Evolutionary conservation across 139 green algal genomes (phyloP), one percentile per base, ranked within the genome.

Genomic region (Monoraphidium neglectum): DNA sequence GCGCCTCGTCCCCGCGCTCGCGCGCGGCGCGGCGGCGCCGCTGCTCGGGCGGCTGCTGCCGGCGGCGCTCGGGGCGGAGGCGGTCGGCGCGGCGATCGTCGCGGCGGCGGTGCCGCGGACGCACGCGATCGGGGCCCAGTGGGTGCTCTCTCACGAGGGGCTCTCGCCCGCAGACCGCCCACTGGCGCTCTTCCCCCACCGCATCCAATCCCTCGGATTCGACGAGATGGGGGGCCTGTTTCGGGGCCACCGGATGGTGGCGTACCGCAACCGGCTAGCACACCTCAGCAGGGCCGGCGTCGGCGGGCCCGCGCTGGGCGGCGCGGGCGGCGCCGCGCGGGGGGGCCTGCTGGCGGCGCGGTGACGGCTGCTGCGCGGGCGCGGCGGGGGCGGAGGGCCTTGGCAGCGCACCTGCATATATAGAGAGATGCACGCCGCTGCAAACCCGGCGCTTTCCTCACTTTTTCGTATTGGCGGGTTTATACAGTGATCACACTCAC

Each of bases 211-310:
- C 18, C 63, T 79, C 33, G 47, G 36, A n/a, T 26, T 79, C 26
- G 24, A 65, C n/a, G 12, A 72, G 47, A 35, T 79, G 24, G 73
- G 73, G 15, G 73, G 73, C 35, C 28, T 79, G 54, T 71, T 71
- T n/a, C 73, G 62, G n/a, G 73, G 73, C 2, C 73, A 79, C 35
- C n/a, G 73, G 1, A 79, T 79, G 73, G 73, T 79, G 49, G 73
- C 73, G 16, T 79, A 79, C 49, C 21, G 73, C 1, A 28, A 49
- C 24, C 47, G 73, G 5, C 16, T 79, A 24, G 73, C 65, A 16
- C 43, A 60, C 12, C 30, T 68, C 43, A n/a, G n/a, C n/a, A n/a
- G n/a, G n/a, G n/a, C n/a, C n/a, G n/a, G n/a, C n/a, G n/a, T n/a
- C n/a, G n/a, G n/a, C n/a, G n/a, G n/a, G n/a, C n/a, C n/a, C n/a